A percentile compares a stretch with the other conserved stretches of the same genome.
Evolutionary conservation across 208 protist genomes (phyloP).

Genomic region (Acanthamoeba castellanii): DNA sequence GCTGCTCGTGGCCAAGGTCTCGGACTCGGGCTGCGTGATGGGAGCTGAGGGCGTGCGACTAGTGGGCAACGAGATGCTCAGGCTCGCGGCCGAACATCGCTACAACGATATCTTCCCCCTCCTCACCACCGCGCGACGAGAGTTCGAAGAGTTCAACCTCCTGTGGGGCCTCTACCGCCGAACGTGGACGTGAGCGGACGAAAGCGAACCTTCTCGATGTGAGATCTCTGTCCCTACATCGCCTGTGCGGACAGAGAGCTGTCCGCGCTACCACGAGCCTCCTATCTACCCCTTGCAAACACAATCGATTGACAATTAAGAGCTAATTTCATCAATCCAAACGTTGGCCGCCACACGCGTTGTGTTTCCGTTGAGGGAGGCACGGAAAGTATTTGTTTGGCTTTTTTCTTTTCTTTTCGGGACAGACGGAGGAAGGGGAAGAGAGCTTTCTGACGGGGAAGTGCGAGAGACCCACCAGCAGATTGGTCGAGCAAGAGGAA

Average conservation of each 20-base stretch:
- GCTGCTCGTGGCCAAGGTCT: neutral
- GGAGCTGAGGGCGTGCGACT: neutral
- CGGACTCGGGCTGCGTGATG: conserved; percentile 27
- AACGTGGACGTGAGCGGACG: neutral
- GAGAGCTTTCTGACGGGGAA: too few species aligned
- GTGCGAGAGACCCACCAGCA: neutral
- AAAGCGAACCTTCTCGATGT: neutral
- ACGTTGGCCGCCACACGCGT: too few species aligned
- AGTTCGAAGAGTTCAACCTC: conserved; percentile 52
- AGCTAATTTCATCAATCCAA: too few species aligned
- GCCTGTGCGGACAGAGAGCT: neutral
- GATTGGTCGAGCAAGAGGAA: neutral
- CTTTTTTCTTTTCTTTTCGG: too few species aligned
- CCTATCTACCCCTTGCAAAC: too few species aligned
- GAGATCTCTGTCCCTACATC: neutral
- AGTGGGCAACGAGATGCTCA: neutral
- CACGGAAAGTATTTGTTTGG: too few species aligned
- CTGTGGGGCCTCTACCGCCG: conserved; percentile 13
- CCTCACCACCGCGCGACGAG: neutral
- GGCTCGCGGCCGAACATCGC: neutral
- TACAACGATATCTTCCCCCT: neutral
- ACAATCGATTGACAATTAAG: too few species aligned
- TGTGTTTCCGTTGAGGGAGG: too few species aligned
- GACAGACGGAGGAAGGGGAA: too few species aligned
- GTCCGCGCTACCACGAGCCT: too few species aligned